Conservation (phyloP, 2,329 filamentous ascomycete species). For the Chaetomium sp. region DNA sequence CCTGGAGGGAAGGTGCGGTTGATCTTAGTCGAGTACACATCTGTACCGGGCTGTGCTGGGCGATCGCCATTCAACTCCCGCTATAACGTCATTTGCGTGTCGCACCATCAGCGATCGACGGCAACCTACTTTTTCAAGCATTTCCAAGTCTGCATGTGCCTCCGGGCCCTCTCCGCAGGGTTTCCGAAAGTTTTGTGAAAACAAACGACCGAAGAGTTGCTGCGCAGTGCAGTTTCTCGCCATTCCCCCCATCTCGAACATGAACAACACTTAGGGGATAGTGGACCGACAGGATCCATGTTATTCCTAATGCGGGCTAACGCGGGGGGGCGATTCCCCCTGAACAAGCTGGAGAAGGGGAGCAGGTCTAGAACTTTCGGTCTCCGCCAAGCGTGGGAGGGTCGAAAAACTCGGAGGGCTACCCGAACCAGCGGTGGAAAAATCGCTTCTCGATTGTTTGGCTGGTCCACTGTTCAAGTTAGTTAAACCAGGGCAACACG, state of each 20-base stretch:
- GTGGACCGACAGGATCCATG: not conserved
- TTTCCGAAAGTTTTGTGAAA: not conserved
- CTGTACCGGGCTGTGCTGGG: constrained; percentile 3
- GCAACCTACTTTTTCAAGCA: not conserved
- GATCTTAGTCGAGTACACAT: not conserved
- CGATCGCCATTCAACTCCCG: constrained; percentile 5
- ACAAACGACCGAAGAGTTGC: not conserved
- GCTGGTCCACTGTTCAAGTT: not conserved
- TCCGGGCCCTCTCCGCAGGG: not conserved
- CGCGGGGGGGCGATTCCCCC: not conserved
- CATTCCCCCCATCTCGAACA: not conserved
- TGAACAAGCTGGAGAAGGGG: not conserved
- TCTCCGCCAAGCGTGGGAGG: constrained; percentile 3
- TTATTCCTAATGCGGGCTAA: not conserved
- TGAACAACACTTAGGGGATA: not conserved
- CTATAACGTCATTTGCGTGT: constrained; percentile 12
- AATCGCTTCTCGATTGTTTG: not conserved
- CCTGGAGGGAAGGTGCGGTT: not conserved
- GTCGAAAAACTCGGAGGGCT: not conserved
- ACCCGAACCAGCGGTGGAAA: not conserved
- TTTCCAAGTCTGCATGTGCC: not conserved
- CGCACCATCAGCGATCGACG: constrained; percentile 12
- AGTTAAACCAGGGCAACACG: not conserved
- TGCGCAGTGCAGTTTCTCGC: not conserved
- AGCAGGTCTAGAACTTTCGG: not conserved